Base-by-base conservation (phyloP, 768 basidiomycete genomes). In the Xerocomellus chrysenteron region DNA sequence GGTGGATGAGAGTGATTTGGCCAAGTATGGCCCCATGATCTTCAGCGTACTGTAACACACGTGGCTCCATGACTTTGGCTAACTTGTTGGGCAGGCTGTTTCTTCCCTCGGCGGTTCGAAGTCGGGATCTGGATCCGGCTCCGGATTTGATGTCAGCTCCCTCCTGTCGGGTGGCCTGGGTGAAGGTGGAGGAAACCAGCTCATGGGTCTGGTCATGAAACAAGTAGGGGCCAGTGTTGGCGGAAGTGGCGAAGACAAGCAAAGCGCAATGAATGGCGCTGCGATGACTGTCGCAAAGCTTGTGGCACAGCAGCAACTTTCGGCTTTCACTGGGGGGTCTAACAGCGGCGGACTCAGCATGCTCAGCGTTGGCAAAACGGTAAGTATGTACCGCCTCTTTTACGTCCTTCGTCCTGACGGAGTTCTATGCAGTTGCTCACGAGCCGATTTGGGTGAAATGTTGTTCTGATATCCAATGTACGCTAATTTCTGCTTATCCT, bases 201-300 rank as follows among this genome's bases (percentile, higher is more conserved):
- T 95, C 56, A 85, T 96, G 72, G 88, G 88, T 65, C 72, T 92
- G 71, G 93, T 94, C 5, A 92, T 96, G 91, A 82, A 83, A 0
- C 87, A 95, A 62, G 88, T 85, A 0, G 75, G 81, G 68, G 73
- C 92, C 47, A 89, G 94, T 62, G 84, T 84, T 9, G 79, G 82
- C 4, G 75, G 83, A 5, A 79, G 82, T 12, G 85, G 87, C 11
- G 80, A 80, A 68, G 58, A 62, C 0, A 91, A 90, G 74, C 92
- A 95, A 65, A 90, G 93, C 64, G 86, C 86, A 10, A 84, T 95
- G 65, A 91, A 89, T 55, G 82, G 88, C 13, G 93, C 93, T 44
- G 91, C 87, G 4, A 86, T 87, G 84, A 93, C 88, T 0, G 83
- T 90, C 55, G 86, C 92, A 82, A 93, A 94, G 75, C 75, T 94